These are phyloP conservation scores for Linnemannia hyalina DNA, from an alignment of 192 early-diverging fungal genomes.

Conservation along the genomic window DNA sequence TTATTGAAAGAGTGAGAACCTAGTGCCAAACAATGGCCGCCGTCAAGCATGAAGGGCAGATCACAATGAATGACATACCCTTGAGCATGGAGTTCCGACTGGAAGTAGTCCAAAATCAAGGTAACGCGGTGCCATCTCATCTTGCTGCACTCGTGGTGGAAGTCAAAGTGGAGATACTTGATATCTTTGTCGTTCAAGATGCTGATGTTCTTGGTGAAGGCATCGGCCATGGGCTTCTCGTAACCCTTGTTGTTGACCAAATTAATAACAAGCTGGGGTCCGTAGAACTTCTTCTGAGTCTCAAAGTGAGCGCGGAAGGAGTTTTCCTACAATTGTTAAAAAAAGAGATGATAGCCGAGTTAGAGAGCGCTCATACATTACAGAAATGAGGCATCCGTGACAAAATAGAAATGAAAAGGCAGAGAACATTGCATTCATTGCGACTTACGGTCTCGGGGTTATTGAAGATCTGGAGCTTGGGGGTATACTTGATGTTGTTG, in stretches of 20 bases:
- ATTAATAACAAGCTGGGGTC: conserved; percentile 90
- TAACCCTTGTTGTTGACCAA: conserved; percentile 95
- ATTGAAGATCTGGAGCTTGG: conserved; percentile 83
- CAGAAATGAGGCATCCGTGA: not conserved
- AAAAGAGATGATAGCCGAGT: conserved; percentile 25
- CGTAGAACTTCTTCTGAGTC: conserved; percentile 79
- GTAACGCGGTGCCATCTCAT: conserved; percentile 95
- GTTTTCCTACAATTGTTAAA: conserved; percentile 61
- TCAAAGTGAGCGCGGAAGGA: conserved; percentile 82
- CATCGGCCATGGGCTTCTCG: conserved; percentile 86
- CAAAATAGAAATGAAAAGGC: not conserved
- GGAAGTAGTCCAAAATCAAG: conserved; percentile 84
- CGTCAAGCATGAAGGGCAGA: not conserved
- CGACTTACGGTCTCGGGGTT: conserved; percentile 72
- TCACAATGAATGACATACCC: conserved; percentile 42
- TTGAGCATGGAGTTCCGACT: conserved; percentile 68
- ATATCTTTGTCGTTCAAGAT: conserved; percentile 68
- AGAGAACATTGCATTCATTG: not conserved
- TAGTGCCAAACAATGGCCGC: not conserved
- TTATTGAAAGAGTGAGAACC: conserved; percentile 1
- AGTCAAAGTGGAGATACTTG: conserved; percentile 95
- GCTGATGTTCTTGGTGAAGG: conserved; percentile 78
- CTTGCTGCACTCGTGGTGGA: conserved; percentile 96
- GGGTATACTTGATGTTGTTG: conserved; percentile 93
- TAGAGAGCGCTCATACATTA: not conserved